Percentiles rank a stretch among this genome's conserved stretches.
phyloP scores from a whole-genome alignment of 2,329 filamentous ascomycete species.

The Beauveria australis region DNA sequence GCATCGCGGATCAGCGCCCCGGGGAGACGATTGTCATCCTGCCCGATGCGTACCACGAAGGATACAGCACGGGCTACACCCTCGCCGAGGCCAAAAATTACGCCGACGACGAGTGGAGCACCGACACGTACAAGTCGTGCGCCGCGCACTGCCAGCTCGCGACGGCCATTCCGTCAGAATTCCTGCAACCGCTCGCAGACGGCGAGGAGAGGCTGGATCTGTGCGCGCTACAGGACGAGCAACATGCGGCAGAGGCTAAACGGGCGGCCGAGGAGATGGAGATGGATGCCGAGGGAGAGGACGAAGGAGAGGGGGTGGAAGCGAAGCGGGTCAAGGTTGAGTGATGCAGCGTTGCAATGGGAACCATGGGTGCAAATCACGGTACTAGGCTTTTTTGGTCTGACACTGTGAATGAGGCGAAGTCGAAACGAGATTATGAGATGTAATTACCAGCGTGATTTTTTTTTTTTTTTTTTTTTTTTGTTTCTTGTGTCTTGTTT shows the following conservation, averaged over 20 bases:
- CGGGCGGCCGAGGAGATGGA: neutral
- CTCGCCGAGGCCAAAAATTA: slow-evolving; percentile 34
- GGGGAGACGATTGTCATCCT: slow-evolving; percentile 33
- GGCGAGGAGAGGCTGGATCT: slow-evolving; percentile 27
- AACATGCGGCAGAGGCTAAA: neutral
- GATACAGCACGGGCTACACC: slow-evolving; percentile 33
- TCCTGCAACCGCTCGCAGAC: slow-evolving; percentile 23
- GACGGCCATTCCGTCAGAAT: slow-evolving; percentile 28
- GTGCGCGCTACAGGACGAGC: slow-evolving; percentile 21
- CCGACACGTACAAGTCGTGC: slow-evolving; percentile 28
- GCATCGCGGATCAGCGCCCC: slow-evolving; percentile 30
- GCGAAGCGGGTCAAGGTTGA: neutral
- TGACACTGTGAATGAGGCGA: too few relatives aligned
- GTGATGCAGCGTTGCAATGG: neutral
- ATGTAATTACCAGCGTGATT: too few relatives aligned
- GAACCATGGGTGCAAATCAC: too few relatives aligned
- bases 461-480: too few relatives aligned
- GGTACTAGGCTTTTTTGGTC: too few relatives aligned
- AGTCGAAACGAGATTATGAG: too few relatives aligned
- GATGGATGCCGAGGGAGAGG: neutral
- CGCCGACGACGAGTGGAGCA: slow-evolving; percentile 28
- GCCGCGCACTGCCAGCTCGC: slow-evolving; percentile 23
- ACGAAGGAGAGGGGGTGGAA: neutral
- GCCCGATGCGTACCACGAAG: slow-evolving; percentile 32
- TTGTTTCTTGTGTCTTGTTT: too few relatives aligned